These are phyloP conservation scores for Kernera saxatilis DNA, from an alignment of 345 rosid species.

Conservation along the genomic window DNA sequence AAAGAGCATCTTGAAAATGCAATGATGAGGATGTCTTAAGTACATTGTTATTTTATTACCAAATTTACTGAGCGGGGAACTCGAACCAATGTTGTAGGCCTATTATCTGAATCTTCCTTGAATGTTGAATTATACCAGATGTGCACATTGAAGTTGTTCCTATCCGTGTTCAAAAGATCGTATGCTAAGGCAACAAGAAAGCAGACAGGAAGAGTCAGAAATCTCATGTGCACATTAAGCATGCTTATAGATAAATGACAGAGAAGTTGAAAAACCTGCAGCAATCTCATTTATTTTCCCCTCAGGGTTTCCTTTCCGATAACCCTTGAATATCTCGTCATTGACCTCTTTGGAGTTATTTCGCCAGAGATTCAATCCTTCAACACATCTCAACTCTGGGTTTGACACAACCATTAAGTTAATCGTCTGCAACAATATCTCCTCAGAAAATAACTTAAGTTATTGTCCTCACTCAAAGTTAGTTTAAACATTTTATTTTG, in stretches of 20 bases:
- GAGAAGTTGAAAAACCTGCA: constrained; percentile 51
- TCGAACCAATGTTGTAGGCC: constrained; percentile 38
- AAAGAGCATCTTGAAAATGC: not conserved
- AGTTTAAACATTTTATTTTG: no score
- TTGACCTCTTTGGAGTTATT: constrained; percentile 62
- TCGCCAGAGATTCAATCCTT: constrained; percentile 61
- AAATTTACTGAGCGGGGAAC: constrained; percentile 75
- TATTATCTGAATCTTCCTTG: constrained; percentile 21
- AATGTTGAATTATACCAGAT: constrained; percentile 81
- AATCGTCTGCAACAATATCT: not conserved
- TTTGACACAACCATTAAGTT: constrained; percentile 6
- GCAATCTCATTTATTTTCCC: constrained; percentile 59
- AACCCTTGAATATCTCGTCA: constrained; percentile 68
- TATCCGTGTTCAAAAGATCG: constrained; percentile 72
- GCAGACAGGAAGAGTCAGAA: constrained; percentile 9
- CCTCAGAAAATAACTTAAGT: not conserved
- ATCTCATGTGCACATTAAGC: not conserved
- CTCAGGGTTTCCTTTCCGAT: constrained; percentile 55
- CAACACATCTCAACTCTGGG: constrained; percentile 21
- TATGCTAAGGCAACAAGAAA: constrained; percentile 54
- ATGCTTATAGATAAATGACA: not conserved
- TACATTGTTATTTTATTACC: constrained; percentile 37
- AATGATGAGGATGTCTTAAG: constrained; percentile 2
- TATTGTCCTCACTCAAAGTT: no score
- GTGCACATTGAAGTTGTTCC: constrained; percentile 54